Base-by-base conservation (phyloP, 352 stramenopile genomes). In the Halophytophthora polymorphica region DNA sequence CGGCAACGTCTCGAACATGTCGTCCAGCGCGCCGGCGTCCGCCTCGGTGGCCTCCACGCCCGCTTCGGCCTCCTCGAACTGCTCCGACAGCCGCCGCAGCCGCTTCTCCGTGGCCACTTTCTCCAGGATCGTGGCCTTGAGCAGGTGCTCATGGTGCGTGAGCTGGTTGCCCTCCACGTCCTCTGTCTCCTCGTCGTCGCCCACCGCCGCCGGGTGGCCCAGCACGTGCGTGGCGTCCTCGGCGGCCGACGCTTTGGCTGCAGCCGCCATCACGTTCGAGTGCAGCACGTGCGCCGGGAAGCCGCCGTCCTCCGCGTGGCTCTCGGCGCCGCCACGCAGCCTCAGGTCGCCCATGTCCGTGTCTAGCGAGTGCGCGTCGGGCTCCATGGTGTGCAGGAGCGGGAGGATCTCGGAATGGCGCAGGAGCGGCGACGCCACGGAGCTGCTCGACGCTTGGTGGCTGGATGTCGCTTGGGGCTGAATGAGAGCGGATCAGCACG, bases 1-100 rank as follows among this genome's bases (percentile, higher is more conserved):
- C 7, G 82, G 84, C 18, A 93, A 71, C 34, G 59, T 73, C 49
- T 95, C 80, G 58, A 95, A 95, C 18, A 95, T 63, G 45, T 83
- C 75, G 37, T 69, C 61, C 6, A 69, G 52, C 31, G 65, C 61
- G 49, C 14, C 51, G 2, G 56, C 23, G 11, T 40, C 42, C 21
- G 52, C 54, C 2, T 64, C 64, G 17, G 71, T n/a, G n/a, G n/a
- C 58, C 36, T 74, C 45, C 28, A 43, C 48, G 22, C 50, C 56
- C 18, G 61, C 52, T 4, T 51, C 28, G 5, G 63, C 57, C n/a
- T 68, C 56, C 19, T 66, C 36, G n/a, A 56, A 57, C 2, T 60
- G 54, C 22, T 77, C 67, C 14, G 77, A 87, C 3, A 91, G 41
- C 15, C 69, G 56, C 12, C 81, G 81, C 13, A 91, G 69, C 6